These are phyloP conservation scores for Abelmoschus esculentus DNA, from an alignment of 345 rosid genomes.

Conservation along the genomic window DNA sequence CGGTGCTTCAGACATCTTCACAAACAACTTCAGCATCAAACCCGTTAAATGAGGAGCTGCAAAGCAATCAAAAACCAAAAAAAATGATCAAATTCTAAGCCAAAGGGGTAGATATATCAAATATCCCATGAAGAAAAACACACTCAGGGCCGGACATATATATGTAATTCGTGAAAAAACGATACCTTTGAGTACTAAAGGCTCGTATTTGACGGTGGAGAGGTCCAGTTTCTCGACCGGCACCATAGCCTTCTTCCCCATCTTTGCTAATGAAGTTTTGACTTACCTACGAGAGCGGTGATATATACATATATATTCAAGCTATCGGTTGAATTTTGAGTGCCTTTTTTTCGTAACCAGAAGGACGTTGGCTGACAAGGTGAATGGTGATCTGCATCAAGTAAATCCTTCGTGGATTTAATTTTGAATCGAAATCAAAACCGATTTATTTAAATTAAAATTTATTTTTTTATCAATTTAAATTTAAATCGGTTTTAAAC, in stretches of 20 bases:
- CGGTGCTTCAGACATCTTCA: conserved; percentile 51
- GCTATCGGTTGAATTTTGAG: too few species aligned
- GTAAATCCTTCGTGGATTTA: too few species aligned
- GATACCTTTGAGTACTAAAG: conserved; percentile 47
- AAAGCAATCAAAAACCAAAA: neutral
- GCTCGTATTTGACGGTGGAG: conserved; percentile 43
- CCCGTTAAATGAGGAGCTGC: conserved; percentile 84
- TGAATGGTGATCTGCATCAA: too few species aligned
- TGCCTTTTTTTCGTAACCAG: too few species aligned
- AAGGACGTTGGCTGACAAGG: too few species aligned
- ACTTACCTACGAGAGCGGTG: neutral
- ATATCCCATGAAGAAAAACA: neutral
- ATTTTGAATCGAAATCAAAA: too few species aligned
- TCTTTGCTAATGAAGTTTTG: conserved; percentile 14
- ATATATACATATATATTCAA: too few species aligned
- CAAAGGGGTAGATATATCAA: neutral
- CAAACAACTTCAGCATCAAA: conserved; percentile 47
- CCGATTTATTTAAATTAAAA: too few species aligned
- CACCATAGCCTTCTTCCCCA: conserved; percentile 55
- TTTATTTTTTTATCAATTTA: too few species aligned
- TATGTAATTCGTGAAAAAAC: neutral
- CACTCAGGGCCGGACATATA: neutral
- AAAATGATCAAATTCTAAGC: conserved; percentile 8
- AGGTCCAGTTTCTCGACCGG: conserved; percentile 51
- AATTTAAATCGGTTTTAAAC: too few species aligned